phyloP scores from a whole-genome alignment of 768 basidiomycete species.

The Pisolithus tinctorius region DNA sequence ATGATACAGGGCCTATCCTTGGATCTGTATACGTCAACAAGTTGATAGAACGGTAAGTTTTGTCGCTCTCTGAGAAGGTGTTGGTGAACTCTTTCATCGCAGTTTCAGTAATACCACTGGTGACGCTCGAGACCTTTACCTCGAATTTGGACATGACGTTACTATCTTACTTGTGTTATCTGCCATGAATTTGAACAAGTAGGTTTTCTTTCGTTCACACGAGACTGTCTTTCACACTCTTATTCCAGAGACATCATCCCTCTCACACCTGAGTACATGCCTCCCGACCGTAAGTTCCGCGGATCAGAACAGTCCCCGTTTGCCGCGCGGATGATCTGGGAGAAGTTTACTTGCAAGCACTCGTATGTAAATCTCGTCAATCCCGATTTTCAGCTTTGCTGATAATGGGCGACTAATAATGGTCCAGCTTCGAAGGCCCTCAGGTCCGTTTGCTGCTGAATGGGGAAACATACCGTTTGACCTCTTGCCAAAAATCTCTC shows the following conservation, averaged over 20 bases:
- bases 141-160: constrained; percentile 39
- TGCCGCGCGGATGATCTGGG: constrained; percentile 38
- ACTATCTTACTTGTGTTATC: constrained; percentile 34
- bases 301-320: constrained; percentile 39
- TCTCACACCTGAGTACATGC: constrained; percentile 23
- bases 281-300: constrained; percentile 27
- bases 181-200: constrained; percentile 33
- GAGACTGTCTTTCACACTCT: constrained; percentile 10
- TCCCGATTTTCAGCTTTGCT: not conserved
- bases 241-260: constrained; percentile 25
- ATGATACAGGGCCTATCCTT: constrained; percentile 29
- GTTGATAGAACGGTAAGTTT: constrained; percentile 31
- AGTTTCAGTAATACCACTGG: constrained; percentile 31
- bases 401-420: not conserved
- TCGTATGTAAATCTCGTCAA: constrained; percentile 18
- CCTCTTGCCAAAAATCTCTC: constrained; percentile 24
- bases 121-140: constrained; percentile 26
- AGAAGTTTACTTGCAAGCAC: constrained; percentile 31
- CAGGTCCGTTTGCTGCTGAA: constrained; percentile 39
- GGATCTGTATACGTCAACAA: constrained; percentile 34
- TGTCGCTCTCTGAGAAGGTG: not conserved
- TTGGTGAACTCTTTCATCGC: not conserved
- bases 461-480: constrained; percentile 32
- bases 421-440: constrained; percentile 24
- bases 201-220: constrained; percentile 7